These are phyloP conservation scores for Aspergillus quadrilineatus DNA, from an alignment of 2,329 filamentous ascomycete genomes.

Conservation along the genomic window DNA sequence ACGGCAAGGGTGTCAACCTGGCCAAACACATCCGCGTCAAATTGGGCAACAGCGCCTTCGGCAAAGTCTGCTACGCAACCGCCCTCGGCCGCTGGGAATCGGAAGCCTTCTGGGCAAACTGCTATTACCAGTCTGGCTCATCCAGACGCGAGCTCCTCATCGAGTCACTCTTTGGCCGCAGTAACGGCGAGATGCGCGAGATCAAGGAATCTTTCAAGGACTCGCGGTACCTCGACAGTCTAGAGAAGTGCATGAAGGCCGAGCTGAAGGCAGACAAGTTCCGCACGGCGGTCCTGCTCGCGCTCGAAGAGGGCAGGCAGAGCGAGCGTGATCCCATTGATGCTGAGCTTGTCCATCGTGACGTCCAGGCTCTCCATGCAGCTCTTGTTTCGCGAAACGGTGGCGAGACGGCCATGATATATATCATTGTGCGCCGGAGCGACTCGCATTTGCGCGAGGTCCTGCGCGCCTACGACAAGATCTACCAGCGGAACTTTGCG, in stretches of 20 bases:
- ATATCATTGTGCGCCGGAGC: conserved; percentile 76
- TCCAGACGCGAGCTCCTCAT: conserved; percentile 86
- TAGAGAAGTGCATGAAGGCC: conserved; percentile 82
- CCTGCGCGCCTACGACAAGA: conserved; percentile 70
- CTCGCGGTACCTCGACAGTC: conserved; percentile 82
- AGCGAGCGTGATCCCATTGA: conserved; percentile 73
- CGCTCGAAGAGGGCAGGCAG: conserved; percentile 79
- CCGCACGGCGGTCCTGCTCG: conserved; percentile 79
- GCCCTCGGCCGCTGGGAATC: conserved; percentile 88
- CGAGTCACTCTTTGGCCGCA: conserved; percentile 85
- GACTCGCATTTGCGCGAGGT: conserved; percentile 81
- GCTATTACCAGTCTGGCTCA: conserved; percentile 89
- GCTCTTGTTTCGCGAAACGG: conserved; percentile 70
- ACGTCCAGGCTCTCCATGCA: conserved; percentile 70
- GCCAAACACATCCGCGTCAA: conserved; percentile 52
- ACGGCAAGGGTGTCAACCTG: conserved; percentile 50
- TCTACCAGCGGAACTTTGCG: conserved; percentile 78
- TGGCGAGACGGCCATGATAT: conserved; percentile 83
- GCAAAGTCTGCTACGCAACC: conserved; percentile 87
- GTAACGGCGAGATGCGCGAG: conserved; percentile 77
- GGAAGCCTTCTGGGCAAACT: conserved; percentile 97
- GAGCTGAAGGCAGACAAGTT: conserved; percentile 97
- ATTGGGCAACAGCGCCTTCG: conserved; percentile 59
- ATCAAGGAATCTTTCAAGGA: conserved; percentile 90
- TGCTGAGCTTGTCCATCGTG: conserved; percentile 61